Conservation (phyloP, 2,329 filamentous ascomycete genomes). For the Nemania diffusa region DNA sequence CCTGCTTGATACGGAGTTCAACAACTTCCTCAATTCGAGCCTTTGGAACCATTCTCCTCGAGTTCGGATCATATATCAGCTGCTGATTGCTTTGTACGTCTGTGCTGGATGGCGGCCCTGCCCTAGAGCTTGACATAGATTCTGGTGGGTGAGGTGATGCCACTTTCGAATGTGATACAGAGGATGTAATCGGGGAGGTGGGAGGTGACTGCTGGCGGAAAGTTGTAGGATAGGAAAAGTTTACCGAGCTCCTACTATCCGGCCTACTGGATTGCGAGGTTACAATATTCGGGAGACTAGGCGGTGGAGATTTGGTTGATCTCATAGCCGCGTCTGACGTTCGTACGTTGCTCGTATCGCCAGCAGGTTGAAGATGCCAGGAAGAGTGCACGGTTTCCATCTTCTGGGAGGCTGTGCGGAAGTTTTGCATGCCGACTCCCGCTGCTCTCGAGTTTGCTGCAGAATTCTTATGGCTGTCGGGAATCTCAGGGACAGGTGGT, state of each 20-base stretch:
- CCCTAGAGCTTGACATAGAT: constrained; percentile 39
- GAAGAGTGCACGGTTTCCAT: constrained; percentile 56
- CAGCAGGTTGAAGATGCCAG: constrained; percentile 61
- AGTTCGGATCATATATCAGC: constrained; percentile 73
- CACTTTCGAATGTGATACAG: constrained; percentile 35
- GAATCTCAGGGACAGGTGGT: constrained; percentile 82
- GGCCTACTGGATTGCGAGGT: constrained; percentile 54
- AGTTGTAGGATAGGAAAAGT: constrained; percentile 67
- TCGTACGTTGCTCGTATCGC: constrained; percentile 58
- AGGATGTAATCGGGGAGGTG: constrained; percentile 44
- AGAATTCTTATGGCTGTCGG: constrained; percentile 53
- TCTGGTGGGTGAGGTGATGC: constrained; percentile 34
- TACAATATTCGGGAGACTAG: constrained; percentile 38
- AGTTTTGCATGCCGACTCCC: constrained; percentile 58
- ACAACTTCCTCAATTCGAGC: constrained; percentile 48
- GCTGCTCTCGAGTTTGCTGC: constrained; percentile 54
- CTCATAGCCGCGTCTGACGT: constrained; percentile 57
- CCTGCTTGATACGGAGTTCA: constrained; percentile 56
- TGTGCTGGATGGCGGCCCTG: constrained; percentile 38
- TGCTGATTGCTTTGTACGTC: constrained; percentile 36
- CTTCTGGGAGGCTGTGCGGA: constrained; percentile 65
- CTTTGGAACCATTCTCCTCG: constrained; percentile 68
- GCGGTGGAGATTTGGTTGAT: constrained; percentile 50
- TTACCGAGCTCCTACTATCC: constrained; percentile 62
- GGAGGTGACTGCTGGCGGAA: constrained; percentile 56